Evolutionary conservation across 345 rosid genomes (phyloP), one percentile per base, ranked within the genome.

Genomic region (Populus ilicifolia): DNA sequence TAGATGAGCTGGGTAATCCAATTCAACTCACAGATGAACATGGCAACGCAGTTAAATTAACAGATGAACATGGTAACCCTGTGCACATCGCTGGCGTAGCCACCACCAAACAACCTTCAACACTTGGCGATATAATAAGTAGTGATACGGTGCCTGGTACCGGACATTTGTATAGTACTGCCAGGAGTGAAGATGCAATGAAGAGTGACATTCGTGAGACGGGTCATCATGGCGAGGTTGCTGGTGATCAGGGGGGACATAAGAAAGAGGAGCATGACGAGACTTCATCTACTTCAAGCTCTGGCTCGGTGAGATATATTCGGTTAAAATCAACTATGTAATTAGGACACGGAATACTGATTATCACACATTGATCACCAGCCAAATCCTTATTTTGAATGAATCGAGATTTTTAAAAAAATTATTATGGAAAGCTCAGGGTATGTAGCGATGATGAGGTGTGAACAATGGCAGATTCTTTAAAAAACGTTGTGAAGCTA

Each of bases 1-100:
- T 82, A 75, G 97, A 94, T 48, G 89, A 88, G 59, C 13, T 74
- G 16, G 96, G 92, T 4, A 91, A 90, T 68, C 89, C 86, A 5
- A 64, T 91, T 75, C 81, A 76, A 62, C 83, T 89, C 5, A 89
- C 89, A 0, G 95, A 89, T 43, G 80, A 84, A 70, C 79, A 62
- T 0, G 92, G 96, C 7, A 83, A 85, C 81, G 89, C 92, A 5
- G 89, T 90, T 3, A 71, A 80, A 39, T 67, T 75, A 13, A 70
- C 76, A 4, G 79, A 80, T 52, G 76, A 80, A 48, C 48, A 35
- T 14, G 88, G 88, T 10, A 77, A 81, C 54, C 84, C 81, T n/a
- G 84, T 86, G 71, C 86, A 88, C 64, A 78, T 94, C 44, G 80
- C 77, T 5, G 98, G 94, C 17, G 76, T 88, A 1, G 94, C 92